phyloP scores from a whole-genome alignment of 208 protist genomes.

The Willaertia magna region DNA sequence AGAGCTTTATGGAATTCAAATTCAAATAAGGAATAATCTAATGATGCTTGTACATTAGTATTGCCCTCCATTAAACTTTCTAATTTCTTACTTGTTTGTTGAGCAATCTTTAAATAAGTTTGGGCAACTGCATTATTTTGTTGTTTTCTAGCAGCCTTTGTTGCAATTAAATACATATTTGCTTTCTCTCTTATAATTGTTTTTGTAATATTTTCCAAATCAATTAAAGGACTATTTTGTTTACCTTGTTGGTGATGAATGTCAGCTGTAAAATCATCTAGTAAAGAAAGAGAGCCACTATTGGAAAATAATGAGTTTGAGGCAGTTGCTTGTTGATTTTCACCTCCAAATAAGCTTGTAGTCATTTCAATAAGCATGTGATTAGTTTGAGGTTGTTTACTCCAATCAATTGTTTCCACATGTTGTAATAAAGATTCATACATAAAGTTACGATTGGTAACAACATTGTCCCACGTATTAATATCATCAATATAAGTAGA shows the following conservation, averaged over 20 bases:
- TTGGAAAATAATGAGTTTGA: no score
- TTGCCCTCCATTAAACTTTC: not conserved
- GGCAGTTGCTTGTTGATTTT: no score
- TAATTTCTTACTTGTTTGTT: slow-evolving; percentile 29
- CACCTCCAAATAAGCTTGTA: no score
- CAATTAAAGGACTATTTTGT: not conserved
- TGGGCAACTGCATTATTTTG: slow-evolving; percentile 39
- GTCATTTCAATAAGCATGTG: no score
- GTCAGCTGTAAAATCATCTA: no score
- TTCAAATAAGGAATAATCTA: slow-evolving; percentile 18
- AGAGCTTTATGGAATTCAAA: slow-evolving; percentile 32
- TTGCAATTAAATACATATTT: slow-evolving; percentile 18
- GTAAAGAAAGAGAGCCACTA: no score
- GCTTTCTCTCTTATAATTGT: not conserved
- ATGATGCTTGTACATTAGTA: slow-evolving; percentile 14
- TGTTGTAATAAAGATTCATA: slow-evolving; percentile 37
- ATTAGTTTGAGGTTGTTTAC: no score
- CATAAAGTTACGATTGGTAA: slow-evolving; percentile 27
- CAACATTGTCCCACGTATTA: slow-evolving; percentile 44
- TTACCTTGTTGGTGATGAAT: not conserved
- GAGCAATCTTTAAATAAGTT: slow-evolving; percentile 35
- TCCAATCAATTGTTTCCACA: no score
- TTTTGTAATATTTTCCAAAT: not conserved
- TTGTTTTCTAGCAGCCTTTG: slow-evolving; percentile 38
- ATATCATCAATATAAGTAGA: slow-evolving; percentile 29